Evolutionary conservation across 768 basidiomycete genomes (phyloP), one percentile per base, ranked within the genome.

Genomic region (Candolleomyces eurysporus): DNA sequence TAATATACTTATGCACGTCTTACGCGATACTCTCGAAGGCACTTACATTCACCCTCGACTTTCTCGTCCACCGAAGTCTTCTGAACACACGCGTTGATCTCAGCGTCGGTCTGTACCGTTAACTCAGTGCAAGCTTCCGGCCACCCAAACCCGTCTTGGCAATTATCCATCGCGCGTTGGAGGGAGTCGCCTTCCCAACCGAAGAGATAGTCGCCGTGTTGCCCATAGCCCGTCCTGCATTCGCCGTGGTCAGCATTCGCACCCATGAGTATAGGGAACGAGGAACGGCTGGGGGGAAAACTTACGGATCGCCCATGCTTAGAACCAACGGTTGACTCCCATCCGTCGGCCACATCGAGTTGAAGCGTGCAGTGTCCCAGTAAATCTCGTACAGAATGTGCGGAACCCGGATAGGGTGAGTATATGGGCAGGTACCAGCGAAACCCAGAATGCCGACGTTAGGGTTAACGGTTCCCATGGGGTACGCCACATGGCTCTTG

Each of bases 111-210:
- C 30, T 61, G 60, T 31, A 48, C n/a, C n/a, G 39, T 61, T n/a
- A 61, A 53, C 16, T 54, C 43, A n/a, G 36, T 48, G 30, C 54
- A 54, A 21, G 39, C 42, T 22, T 61, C 53, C 26, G 53, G 42
- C 31, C 40, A 54, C 4, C 43, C 45, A 19, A 56, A 55, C 9
- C 54, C 54, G 40, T 56, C 54, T 2, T 40, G 22, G 46, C 60
- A 61, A 21, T 46, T 40, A 36, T 61, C 60, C 60, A 61, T 61
- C 1, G 60, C 60, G 21, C 60, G 60, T 42, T 61, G 60, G 17
- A 61, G 60, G n/a, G 53, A 43, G 54, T 61, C 60, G n/a, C 54
- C 60, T 48, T 61, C 42, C 60, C 60, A 61, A 11, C 60, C 60
- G 48, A 61, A 61, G 16, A 61, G 53, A 45, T 61, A 61, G 32